Base-by-base conservation (phyloP, 169 alveolate genomes). In the Plasmodium reichenowi region DNA sequence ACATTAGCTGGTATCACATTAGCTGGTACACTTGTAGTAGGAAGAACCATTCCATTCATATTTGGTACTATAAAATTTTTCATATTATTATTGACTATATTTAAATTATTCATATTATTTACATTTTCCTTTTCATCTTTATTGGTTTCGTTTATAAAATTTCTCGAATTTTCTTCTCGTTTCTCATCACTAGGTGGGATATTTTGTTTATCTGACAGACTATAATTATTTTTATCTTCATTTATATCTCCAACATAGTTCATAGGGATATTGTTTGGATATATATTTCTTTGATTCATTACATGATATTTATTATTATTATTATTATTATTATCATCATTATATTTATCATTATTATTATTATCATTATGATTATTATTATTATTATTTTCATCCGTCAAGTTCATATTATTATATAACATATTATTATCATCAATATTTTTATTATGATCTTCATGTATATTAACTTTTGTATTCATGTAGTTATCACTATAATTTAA, bases 101-200 rank as follows among this genome's bases (percentile, higher is more conserved):
- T 62, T 62, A 43, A 2, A n/a, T 32, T 38, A 32, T 66, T 38
- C 43, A 38, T 26, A 32, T 29, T 66, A 29, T 38, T 54, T 15
- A 32, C 15, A 26, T 10, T 38, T 24, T 3, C 74, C 10, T 12
- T 26, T 13, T 24, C 56, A 22, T 32, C 43, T n/a, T 26, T 66
- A 12, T 66, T 66, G 0, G 6, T n/a, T 4, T 13, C 74, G 43
- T 29, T 66, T 29, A 66, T 12, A 5, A 22, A 10, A 9, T 24
- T 66, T 12, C 20, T 66, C 13, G 52, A 66, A 12, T n/a, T 29
- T 66, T 26, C 56, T 29, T 66, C 74, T n/a, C 43, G 26, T 32
- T 38, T 32, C 56, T 32, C 56, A 13, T n/a, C 74, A 66, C 15
- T 32, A 8, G 22, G 4, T n/a, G 59, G 26, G n/a, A 66, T 29